phyloP scores from a whole-genome alignment of 1,139 yeast genomes.

The Yamadazyma dushanensis region DNA sequence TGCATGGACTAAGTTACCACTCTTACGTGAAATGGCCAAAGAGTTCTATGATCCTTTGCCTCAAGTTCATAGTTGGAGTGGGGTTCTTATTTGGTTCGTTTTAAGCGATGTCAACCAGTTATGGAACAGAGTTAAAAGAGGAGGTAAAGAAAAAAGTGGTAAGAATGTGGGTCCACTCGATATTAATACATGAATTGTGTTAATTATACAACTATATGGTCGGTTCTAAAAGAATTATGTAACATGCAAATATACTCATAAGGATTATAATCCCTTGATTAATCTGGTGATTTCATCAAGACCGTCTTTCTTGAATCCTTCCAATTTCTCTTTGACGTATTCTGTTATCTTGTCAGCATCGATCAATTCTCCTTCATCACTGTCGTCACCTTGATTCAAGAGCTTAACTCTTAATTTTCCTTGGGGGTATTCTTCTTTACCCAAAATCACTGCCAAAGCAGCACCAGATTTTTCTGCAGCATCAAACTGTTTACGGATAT shows the following conservation, averaged over 20 bases:
- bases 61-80: constrained; percentile 73
- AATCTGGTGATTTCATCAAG: constrained; percentile 60
- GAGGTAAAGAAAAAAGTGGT: constrained; percentile 42
- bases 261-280: constrained; percentile 40
- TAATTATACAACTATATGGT: neutral
- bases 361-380: constrained; percentile 84
- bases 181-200: constrained; percentile 5
- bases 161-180: constrained; percentile 22
- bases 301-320: constrained; percentile 43
- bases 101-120: constrained; percentile 65
- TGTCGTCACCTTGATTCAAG: constrained; percentile 84
- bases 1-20: constrained; percentile 83
- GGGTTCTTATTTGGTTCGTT: constrained; percentile 72
- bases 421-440: constrained; percentile 85
- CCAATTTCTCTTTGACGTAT: constrained; percentile 55
- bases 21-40: constrained; percentile 62
- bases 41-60: constrained; percentile 88
- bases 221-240: neutral
- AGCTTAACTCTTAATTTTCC: constrained; percentile 84
- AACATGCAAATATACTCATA: neutral
- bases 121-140: constrained; percentile 80
- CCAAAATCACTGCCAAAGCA: constrained; percentile 85
- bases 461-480: constrained; percentile 96
- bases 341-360: constrained; percentile 57
- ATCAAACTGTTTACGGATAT: constrained; percentile 93